These are phyloP conservation scores for Monosporozyma solicola DNA, from an alignment of 805 yeast genomes.

Conservation along the genomic window DNA sequence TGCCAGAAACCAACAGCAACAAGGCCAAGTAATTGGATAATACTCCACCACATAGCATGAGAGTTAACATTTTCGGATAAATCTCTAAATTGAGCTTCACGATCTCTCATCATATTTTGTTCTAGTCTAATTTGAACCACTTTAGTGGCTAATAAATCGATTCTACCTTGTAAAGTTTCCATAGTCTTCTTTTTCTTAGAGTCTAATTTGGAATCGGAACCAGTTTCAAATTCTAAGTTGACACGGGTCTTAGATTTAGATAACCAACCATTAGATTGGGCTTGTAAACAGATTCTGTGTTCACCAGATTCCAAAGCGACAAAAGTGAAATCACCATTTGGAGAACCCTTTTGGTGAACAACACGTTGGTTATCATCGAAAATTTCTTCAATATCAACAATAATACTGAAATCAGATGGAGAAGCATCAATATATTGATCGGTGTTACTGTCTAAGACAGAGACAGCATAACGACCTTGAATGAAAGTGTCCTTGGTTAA, in stretches of 20 bases:
- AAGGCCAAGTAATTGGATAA: slow-evolving; percentile 55
- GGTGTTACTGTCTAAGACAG: slow-evolving; percentile 33
- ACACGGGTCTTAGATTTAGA: slow-evolving; percentile 48
- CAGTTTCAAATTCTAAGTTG: slow-evolving; percentile 56
- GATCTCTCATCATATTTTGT: slow-evolving; percentile 59
- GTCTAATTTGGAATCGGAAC: slow-evolving; percentile 57
- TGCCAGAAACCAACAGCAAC: slow-evolving; percentile 67
- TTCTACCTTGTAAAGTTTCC: slow-evolving; percentile 46
- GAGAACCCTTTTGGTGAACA: slow-evolving; percentile 56
- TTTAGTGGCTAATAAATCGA: slow-evolving; percentile 47
- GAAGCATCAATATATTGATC: slow-evolving; percentile 30
- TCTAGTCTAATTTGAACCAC: slow-evolving; percentile 55
- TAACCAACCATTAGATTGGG: slow-evolving; percentile 52
- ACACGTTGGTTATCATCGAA: slow-evolving; percentile 73
- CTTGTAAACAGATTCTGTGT: slow-evolving; percentile 61
- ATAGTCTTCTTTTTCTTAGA: slow-evolving; percentile 55
- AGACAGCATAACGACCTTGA: slow-evolving; percentile 42
- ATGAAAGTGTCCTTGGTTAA: slow-evolving; percentile 41
- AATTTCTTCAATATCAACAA: slow-evolving; percentile 49
- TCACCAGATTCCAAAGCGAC: slow-evolving; percentile 70
- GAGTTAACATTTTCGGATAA: slow-evolving; percentile 61
- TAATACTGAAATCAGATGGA: slow-evolving; percentile 29
- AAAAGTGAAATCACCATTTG: slow-evolving; percentile 63
- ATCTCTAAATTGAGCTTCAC: slow-evolving; percentile 67
- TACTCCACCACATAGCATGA: slow-evolving; percentile 65